Evolutionary conservation across 208 protist genomes (phyloP), one percentile per base, ranked within the genome.

Genomic region (Leishmania lainsoni): DNA sequence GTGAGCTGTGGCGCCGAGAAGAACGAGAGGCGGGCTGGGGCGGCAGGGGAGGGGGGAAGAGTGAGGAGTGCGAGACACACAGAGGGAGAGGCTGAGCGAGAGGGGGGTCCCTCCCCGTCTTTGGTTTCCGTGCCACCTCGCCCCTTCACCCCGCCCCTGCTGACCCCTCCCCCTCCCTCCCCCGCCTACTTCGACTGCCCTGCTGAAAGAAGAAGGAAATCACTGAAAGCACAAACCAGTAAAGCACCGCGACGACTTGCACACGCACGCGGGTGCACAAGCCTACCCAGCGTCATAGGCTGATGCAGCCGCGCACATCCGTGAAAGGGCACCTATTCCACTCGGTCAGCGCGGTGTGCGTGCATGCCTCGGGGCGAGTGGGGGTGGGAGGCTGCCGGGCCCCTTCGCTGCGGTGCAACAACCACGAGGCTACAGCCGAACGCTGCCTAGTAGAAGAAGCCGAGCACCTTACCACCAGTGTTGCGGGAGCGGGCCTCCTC

Each of bases 391-490:
- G 29, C 35, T 68, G 61, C 29, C 5, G 61, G 20, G 20, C n/a
- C 9, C n/a, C 66, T 71, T 42, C 20, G 20, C 66, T 42, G n/a
- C 66, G 35, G 2, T n/a, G 17, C 54, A 75, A 59, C 49, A 1
- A 45, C 68, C 17, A 22, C 6, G 39, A 42, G 45, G 66, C 61
- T 1, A 17, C 66, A 71, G 5, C 69, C 8, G 29, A 52, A 0
- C 20, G n/a, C 72, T 76, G 32, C 49, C 98, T 98, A 99, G 92
- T 99, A 99, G 97, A 99, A 99, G 95, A 99, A 99, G 82, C 99
- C 99, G 77, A 99, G 97, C 73, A 99, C 98, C 96, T 99, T 99
- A 80, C 99, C 99, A 98, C 99, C 99, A 87, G 99, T 99, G 93
- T 99, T 97, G 87, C 98, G 98, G 58, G 97, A 86, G 78, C 98